Conservation (phyloP, 2,329 filamentous ascomycete genomes). For the Rhynchosporium agropyri region DNA sequence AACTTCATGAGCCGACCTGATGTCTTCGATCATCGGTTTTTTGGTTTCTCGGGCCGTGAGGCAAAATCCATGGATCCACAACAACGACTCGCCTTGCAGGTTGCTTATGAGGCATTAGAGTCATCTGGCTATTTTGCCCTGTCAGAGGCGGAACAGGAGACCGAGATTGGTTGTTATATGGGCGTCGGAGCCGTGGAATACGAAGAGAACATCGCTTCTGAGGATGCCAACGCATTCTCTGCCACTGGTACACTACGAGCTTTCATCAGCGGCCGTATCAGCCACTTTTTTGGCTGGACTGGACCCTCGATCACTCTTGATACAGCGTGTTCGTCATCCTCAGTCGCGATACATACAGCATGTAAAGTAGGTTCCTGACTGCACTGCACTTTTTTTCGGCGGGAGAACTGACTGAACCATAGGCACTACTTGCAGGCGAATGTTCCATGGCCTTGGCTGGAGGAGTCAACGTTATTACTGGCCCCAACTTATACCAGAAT, state of each 20-base stretch:
- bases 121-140: neutral
- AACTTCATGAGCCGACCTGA: neutral
- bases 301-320: slow-evolving; percentile 12
- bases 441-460: slow-evolving; percentile 43
- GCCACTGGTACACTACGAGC: slow-evolving; percentile 30
- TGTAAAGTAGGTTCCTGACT: neutral
- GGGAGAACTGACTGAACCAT: neutral
- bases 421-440: neutral
- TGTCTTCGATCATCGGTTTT: slow-evolving; percentile 2
- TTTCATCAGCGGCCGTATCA: slow-evolving; percentile 42
- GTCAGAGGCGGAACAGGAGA: neutral
- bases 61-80: slow-evolving; percentile 78
- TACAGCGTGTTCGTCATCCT: slow-evolving; percentile 16
- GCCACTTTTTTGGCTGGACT: slow-evolving; percentile 16
- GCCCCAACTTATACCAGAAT: slow-evolving; percentile 8
- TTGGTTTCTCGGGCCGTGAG: slow-evolving; percentile 50
- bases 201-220: slow-evolving; percentile 28
- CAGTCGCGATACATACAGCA: slow-evolving; percentile 9
- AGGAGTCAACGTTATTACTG: slow-evolving; percentile 44
- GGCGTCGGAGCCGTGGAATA: slow-evolving; percentile 26
- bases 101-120: neutral
- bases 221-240: slow-evolving; percentile 29
- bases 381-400: no score
- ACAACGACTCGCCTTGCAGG: neutral
- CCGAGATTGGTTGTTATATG: neutral